Base-by-base conservation (phyloP, 768 basidiomycete genomes). In the Suillus luteus region DNA sequence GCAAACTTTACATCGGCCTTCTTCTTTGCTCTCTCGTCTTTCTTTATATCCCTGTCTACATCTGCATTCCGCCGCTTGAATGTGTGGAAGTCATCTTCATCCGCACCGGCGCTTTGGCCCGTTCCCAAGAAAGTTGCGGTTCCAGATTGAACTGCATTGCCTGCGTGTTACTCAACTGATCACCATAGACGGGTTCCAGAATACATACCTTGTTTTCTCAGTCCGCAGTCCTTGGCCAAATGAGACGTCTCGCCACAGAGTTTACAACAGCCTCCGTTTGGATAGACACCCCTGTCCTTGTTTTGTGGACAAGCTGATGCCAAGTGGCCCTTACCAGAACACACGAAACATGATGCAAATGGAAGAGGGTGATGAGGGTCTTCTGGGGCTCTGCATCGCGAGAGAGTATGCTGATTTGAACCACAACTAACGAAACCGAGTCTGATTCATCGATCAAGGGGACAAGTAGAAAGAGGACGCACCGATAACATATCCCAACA, bases 51-150 rank as follows among this genome's bases (percentile, higher is more conserved):
- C 35, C 76, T 80, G 35, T 90, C 86, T 0, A 92, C 79, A 64
- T 89, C 86, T 11, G 73, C 77, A 52, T 80, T 85, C 60, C 78
- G 83, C 51, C 93, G 84, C 72, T 88, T 89, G 73, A 95, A 83
- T 0, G 81, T 80, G 74, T 95, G 95, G 77, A 96, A 97, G 73
- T 97, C 96, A 71, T 98, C 96, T 74, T 98, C 96, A 72, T 98
- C 96, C 10, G 96, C 90, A 27, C 94, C 93, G 0, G 83, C 86
- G 44, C 81, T 86, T 37, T 72, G 72, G 1, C 81, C 81, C 1
- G 62, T 77, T 33, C 74, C 74, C 17, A 78, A 70, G 55, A 72
- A 48, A 10, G 69, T 58, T 0, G 63, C 66, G 19, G 69, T 73
- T 41, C 75, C 75, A 1, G 75, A 68, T 49, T 38, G 51, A 12